Evolutionary conservation across 768 basidiomycete species (phyloP).

Genomic region (Suillus subalutaceus): DNA sequence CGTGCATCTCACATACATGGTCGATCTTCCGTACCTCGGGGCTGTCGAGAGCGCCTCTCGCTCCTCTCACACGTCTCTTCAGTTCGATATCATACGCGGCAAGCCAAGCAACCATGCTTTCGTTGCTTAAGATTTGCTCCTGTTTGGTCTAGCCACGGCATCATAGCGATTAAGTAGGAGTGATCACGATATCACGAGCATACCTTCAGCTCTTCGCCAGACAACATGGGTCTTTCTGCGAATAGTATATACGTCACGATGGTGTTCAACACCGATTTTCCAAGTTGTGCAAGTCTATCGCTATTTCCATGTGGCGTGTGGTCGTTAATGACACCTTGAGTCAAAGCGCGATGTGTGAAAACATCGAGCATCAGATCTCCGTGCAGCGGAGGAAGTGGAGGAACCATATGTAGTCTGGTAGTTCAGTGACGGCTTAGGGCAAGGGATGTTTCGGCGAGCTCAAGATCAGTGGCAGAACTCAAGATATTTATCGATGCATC

Average conservation of each 20-base stretch:
- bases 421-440: neutral
- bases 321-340: neutral
- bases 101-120: conserved; percentile 51
- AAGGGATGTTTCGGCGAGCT: neutral
- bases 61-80: conserved; percentile 44
- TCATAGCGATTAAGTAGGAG: neutral
- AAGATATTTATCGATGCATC: neutral
- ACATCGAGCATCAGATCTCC: conserved; percentile 63
- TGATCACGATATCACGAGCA: conserved; percentile 14
- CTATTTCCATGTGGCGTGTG: conserved; percentile 39
- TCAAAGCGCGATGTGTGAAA: conserved; percentile 48
- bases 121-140: conserved; percentile 36
- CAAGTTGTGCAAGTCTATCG: conserved; percentile 62
- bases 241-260: conserved; percentile 55
- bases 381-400: conserved; percentile 56
- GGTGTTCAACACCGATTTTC: conserved; percentile 53
- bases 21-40: conserved; percentile 22
- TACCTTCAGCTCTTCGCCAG: conserved; percentile 48
- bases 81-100: conserved; percentile 50
- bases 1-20: neutral
- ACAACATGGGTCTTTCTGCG: conserved; percentile 44
- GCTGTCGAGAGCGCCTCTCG: conserved; percentile 35
- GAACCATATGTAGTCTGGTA: conserved; percentile 22
- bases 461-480: neutral
- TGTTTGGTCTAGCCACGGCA: neutral